phyloP scores from a whole-genome alignment of 176 grass and related monocot species.

The Carex pumila region DNA sequence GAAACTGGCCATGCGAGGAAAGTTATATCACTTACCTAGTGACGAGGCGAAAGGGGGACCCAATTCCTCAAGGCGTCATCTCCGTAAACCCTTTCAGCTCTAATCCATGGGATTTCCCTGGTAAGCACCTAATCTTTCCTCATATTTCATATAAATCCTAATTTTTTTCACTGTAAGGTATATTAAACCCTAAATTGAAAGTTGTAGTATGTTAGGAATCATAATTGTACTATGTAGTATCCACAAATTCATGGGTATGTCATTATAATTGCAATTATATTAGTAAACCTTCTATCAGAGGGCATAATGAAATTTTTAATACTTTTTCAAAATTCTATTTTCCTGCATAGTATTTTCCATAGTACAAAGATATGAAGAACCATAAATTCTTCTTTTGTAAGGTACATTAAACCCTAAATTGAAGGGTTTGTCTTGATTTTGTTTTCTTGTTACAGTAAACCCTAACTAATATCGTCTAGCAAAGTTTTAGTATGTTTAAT shows the following conservation, averaged over 20 bases:
- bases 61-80: neutral
- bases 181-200: no score
- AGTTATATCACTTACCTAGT: neutral
- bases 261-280: neutral
- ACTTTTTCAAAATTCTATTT: neutral
- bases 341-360: neutral
- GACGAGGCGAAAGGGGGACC: neutral
- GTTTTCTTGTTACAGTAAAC: neutral
- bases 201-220: neutral
- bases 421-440: neutral
- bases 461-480: neutral
- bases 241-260: neutral
- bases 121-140: neutral
- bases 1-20: neutral
- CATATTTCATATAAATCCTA: neutral
- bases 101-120: slow-evolving; percentile 3
- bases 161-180: no score
- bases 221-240: neutral
- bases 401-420: neutral
- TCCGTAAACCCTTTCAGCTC: neutral
- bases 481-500: neutral
- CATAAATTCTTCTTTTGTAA: no score
- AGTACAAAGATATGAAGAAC: neutral
- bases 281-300: neutral
- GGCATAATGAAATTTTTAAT: neutral